A percentile compares a stretch with the other conserved stretches of the same genome.
These are phyloP conservation scores for Hawksworthiomyces lignivorus DNA, from an alignment of 2,329 filamentous ascomycete genomes.

Conservation along the genomic window DNA sequence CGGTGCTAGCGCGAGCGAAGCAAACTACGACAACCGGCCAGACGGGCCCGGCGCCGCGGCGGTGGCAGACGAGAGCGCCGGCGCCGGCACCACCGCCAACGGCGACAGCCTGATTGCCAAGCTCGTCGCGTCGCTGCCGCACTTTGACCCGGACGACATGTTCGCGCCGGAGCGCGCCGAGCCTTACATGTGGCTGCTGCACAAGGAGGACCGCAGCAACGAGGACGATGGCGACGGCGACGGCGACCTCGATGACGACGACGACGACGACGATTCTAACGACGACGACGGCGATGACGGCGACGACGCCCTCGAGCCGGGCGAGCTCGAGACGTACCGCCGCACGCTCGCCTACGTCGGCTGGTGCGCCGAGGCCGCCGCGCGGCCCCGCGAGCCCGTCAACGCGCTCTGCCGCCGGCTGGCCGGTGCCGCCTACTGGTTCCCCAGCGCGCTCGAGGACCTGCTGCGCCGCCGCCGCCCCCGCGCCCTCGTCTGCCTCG, in stretches of 20 bases:
- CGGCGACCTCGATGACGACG: constrained; percentile 24
- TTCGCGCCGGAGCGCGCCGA: constrained; percentile 23
- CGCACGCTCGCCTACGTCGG: constrained; percentile 28
- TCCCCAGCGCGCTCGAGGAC: constrained; percentile 25
- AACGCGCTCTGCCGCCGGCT: constrained; percentile 25
- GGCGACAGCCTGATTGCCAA: constrained; percentile 10
- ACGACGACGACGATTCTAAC: no score
- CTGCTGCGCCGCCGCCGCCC: constrained; percentile 27
- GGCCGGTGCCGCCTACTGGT: constrained; percentile 28
- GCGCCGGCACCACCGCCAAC: no score
- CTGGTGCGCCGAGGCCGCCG: constrained; percentile 21
- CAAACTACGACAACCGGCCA: no score
- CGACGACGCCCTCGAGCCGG: not conserved
- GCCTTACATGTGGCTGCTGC: constrained; percentile 27
- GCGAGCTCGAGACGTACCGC: constrained; percentile 21
- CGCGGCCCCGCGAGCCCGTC: constrained; percentile 22
- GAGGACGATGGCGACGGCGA: constrained; percentile 11
- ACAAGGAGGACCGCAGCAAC: constrained; percentile 15
- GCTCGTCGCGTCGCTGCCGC: constrained; percentile 21
- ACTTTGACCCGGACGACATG: constrained; percentile 23
- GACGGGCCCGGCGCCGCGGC: no score
- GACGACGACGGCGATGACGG: constrained; percentile 10
- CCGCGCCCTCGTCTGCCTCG: constrained; percentile 29
- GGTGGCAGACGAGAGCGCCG: no score
- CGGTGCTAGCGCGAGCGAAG: constrained; percentile 9